Conservation (phyloP, 257 asterid species). For the Solanum tarijense region DNA sequence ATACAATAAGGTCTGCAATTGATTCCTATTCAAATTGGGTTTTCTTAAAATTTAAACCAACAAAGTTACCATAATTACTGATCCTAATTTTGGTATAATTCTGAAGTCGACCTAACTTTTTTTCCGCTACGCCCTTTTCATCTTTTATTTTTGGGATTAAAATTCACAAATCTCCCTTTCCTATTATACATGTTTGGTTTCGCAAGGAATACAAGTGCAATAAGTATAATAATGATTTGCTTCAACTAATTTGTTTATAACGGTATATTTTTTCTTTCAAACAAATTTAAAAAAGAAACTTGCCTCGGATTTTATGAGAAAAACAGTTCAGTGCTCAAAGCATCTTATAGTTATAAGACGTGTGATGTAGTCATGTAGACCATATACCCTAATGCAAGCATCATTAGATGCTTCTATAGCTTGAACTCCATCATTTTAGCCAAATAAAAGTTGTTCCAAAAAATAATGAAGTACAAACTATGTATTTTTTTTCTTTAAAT, state of each 20-base stretch:
- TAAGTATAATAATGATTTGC: too few relatives aligned
- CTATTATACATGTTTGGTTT: neutral
- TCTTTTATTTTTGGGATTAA: neutral
- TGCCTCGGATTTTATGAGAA: too few relatives aligned
- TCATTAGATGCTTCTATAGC: neutral
- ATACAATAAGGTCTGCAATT: neutral
- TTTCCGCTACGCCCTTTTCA: too few relatives aligned
- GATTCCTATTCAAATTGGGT: neutral
- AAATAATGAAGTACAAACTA: too few relatives aligned
- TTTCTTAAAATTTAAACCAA: neutral
- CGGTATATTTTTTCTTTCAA: too few relatives aligned
- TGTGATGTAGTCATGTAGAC: neutral
- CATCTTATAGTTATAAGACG: neutral
- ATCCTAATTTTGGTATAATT: neutral
- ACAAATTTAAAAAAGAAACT: too few relatives aligned
- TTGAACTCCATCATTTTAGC: neutral
- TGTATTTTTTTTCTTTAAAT: too few relatives aligned
- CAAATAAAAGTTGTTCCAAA: too few relatives aligned
- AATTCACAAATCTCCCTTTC: neutral
- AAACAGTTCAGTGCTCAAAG: too few relatives aligned
- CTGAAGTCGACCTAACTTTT: too few relatives aligned
- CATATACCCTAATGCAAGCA: neutral
- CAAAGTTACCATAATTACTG: too few relatives aligned
- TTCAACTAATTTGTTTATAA: too few relatives aligned
- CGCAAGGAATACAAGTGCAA: neutral